Evolutionary conservation across 441 rosid species (phyloP), one percentile per base, ranked within the genome.

Genomic region (Flueggea neowawraea): DNA sequence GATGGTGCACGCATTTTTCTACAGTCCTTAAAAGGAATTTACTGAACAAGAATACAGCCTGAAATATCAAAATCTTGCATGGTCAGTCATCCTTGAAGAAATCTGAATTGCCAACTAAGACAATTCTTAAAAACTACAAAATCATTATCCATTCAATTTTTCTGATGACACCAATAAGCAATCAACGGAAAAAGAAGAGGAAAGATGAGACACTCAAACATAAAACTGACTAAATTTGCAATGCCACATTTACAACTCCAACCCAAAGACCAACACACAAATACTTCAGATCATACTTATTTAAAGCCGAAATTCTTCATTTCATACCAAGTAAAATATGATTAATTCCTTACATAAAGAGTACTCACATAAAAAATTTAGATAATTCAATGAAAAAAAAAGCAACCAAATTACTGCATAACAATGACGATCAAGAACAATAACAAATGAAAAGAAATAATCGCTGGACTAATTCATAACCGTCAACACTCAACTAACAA

Each of bases 1-100:
- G 99, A 84, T 13, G 97, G 91, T 31, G 99, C 85, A 66, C 95
- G 97, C 95, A 90, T 87, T 62, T 63, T 80, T 6, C 31, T 68
- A 15, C 54, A 28, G 31, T 60, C 57, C 57, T 66, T 44, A 33
- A 15, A 62, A 66, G 49, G 4, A 6, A 65, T 59, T 50, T 36
- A 36, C 41, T 5, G 16, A 61, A 41, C 54, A 56, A 47, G 68
- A 57, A 41, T 31, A 67, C 12, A 67, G 55, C 69, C 82, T 83
- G 73, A 69, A 73, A 52, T 6, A 52, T 36, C 69, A 71, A 62
- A 13, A 52, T 52, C 55, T 47, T 52, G 50, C 63, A 68, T 66
- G 36, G 66, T 11, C 57, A 76, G 50, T 1, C 41, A 36, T 71
- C 31, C 49, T n/a, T 11, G 50, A 0, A 45, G 12, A 50, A 43